phyloP scores from a whole-genome alignment of 805 yeast species.

The Saccharomycopsis fibuligera region DNA sequence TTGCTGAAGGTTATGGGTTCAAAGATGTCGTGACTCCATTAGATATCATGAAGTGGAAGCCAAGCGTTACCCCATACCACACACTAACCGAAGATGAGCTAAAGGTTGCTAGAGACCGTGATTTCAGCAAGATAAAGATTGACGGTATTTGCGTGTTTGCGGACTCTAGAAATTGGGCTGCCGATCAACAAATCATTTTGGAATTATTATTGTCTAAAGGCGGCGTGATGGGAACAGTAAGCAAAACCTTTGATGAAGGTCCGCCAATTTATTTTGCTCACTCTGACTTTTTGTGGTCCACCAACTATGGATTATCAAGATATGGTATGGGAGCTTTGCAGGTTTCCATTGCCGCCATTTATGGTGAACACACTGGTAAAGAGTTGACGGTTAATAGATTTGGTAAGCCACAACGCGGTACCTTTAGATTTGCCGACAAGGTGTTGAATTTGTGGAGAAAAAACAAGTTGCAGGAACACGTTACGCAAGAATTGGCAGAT shows the following conservation, averaged over 20 bases:
- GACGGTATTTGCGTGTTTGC: constrained; percentile 88
- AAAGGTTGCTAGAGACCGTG: constrained; percentile 45
- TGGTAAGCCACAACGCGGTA: constrained; percentile 86
- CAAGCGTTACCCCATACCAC: constrained; percentile 81
- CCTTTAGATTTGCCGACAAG: constrained; percentile 77
- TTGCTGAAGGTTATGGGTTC: constrained; percentile 81
- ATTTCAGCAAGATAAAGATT: constrained; percentile 59
- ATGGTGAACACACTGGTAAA: constrained; percentile 76
- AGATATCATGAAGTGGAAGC: constrained; percentile 81
- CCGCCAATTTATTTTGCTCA: constrained; percentile 85
- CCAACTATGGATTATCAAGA: constrained; percentile 72
- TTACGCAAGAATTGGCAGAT: constrained; percentile 41
- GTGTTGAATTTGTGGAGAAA: constrained; percentile 73
- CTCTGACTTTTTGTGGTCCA: constrained; percentile 90
- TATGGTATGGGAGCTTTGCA: constrained; percentile 95
- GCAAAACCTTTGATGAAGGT: constrained; percentile 65
- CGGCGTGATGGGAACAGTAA: constrained; percentile 81
- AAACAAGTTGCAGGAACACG: constrained; percentile 68
- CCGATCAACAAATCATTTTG: constrained; percentile 82
- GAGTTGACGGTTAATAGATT: constrained; percentile 75
- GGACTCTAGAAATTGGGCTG: constrained; percentile 89
- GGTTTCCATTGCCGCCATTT: constrained; percentile 79
- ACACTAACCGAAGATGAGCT: constrained; percentile 67
- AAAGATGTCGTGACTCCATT: constrained; percentile 74
- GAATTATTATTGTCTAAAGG: constrained; percentile 69